Evolutionary conservation across 202 grass and related monocot genomes (phyloP).

Genomic region (Panicum hallii): DNA sequence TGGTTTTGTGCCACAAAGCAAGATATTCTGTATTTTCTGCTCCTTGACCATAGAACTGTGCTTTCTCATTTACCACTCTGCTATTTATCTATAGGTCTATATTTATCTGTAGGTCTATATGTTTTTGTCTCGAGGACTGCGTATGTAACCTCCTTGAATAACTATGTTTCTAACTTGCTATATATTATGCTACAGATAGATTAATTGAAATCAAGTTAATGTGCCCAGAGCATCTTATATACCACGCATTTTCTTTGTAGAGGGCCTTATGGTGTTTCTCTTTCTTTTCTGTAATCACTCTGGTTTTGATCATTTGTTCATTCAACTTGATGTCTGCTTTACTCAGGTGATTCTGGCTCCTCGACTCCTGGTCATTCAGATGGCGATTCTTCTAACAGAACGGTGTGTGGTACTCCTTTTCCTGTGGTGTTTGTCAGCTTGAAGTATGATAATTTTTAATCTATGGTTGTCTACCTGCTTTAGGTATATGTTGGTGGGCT

Average conservation of each 20-base stretch:
- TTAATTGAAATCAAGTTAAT: slow-evolving; percentile 8
- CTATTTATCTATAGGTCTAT: slow-evolving; percentile 10
- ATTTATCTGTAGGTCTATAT: neutral
- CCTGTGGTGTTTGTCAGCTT: slow-evolving; percentile 14
- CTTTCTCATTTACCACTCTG: neutral
- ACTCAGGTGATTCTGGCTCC: slow-evolving; percentile 76
- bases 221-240: neutral
- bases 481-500: slow-evolving; percentile 89
- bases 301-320: slow-evolving; percentile 33
- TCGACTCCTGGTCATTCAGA: slow-evolving; percentile 65
- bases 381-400: slow-evolving; percentile 76
- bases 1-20: neutral
- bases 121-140: neutral
- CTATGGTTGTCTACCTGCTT: slow-evolving; percentile 31
- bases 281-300: slow-evolving; percentile 4
- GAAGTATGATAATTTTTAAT: slow-evolving; percentile 40
- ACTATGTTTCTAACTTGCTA: slow-evolving; percentile 29
- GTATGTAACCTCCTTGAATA: slow-evolving; percentile 15
- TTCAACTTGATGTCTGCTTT: slow-evolving; percentile 29
- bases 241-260: slow-evolving; percentile 13
- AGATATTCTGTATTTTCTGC: neutral
- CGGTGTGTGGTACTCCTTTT: slow-evolving; percentile 50
- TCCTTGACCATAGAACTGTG: neutral
- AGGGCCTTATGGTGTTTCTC: slow-evolving; percentile 6
- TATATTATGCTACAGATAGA: neutral